A percentile compares a stretch with the other conserved stretches of the same genome.
Evolutionary conservation across 2,329 filamentous ascomycete species (phyloP).

Genomic region (Ophiosphaerella korrae): DNA sequence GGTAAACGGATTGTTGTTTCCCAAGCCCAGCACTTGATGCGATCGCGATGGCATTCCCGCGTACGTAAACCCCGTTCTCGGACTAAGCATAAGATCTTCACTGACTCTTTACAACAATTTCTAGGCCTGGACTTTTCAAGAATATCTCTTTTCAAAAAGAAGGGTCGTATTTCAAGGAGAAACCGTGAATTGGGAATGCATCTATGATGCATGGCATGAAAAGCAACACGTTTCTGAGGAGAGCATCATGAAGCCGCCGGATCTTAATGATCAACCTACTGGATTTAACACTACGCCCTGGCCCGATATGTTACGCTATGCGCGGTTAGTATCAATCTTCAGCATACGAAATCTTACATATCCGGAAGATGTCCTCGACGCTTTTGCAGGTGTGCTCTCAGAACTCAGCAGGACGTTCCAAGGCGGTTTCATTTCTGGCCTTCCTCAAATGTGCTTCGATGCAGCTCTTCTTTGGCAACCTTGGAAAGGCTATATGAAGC

Average conservation of each 20-base stretch:
- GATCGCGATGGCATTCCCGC: conserved; percentile 15
- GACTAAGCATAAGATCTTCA: too few relatives aligned
- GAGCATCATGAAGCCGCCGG: not conserved
- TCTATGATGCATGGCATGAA: conserved; percentile 14
- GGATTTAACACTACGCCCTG: conserved; percentile 1
- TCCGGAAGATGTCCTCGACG: conserved; percentile 23
- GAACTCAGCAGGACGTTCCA: conserved; percentile 13
- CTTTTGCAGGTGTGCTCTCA: conserved; percentile 19
- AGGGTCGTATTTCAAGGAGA: conserved; percentile 16
- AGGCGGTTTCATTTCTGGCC: conserved; percentile 21
- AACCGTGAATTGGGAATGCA: conserved; percentile 20
- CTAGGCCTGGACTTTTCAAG: conserved; percentile 20
- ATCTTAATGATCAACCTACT: not conserved
- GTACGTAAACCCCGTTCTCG: too few relatives aligned
- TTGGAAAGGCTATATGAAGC: conserved; percentile 7
- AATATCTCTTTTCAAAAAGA: conserved; percentile 15
- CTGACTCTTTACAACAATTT: too few relatives aligned
- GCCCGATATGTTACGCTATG: conserved; percentile 17
- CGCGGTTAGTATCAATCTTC: conserved; percentile 14
- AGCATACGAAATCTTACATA: conserved; percentile 18
- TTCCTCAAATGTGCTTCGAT: conserved; percentile 27
- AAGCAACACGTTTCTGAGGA: conserved; percentile 3
- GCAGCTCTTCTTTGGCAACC: conserved; percentile 25
- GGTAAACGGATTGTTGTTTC: conserved; percentile 1
- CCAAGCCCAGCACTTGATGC: conserved; percentile 10